These are phyloP conservation scores for Tulasnella sp. DNA, from an alignment of 768 basidiomycete genomes.

Conservation along the genomic window DNA sequence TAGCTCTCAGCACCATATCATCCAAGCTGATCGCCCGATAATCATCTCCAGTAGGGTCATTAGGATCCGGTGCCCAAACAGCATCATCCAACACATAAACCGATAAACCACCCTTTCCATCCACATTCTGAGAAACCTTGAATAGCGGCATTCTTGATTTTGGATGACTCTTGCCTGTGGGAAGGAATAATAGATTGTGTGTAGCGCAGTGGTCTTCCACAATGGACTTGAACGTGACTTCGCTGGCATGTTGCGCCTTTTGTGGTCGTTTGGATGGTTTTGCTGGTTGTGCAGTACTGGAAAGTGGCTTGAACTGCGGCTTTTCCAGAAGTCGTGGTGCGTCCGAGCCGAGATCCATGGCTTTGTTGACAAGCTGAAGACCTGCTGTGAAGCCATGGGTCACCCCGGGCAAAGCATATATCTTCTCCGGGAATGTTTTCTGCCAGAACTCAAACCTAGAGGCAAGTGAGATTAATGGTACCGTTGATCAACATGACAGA, in stretches of 20 bases:
- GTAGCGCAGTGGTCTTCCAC: conserved; percentile 81
- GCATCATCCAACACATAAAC: conserved; percentile 90
- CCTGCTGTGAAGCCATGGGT: conserved; percentile 74
- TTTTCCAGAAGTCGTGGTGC: conserved; percentile 54
- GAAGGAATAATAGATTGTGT: conserved; percentile 81
- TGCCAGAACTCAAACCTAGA: conserved; percentile 65
- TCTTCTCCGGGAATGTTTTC: conserved; percentile 50
- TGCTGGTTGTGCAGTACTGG: conserved; percentile 23
- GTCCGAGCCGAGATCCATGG: conserved; percentile 71
- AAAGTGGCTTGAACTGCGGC: conserved; percentile 40
- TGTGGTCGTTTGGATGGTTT: conserved; percentile 24
- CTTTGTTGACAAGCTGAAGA: conserved; percentile 87
- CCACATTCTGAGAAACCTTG: conserved; percentile 60
- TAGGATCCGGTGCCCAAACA: conserved; percentile 62
- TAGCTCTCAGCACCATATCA: conserved; percentile 59
- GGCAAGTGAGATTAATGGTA: not conserved
- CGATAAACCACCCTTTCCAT: conserved; percentile 75
- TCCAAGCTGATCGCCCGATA: conserved; percentile 74
- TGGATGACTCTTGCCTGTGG: conserved; percentile 73
- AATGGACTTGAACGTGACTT: conserved; percentile 85
- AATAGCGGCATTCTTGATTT: conserved; percentile 80
- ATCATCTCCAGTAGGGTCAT: conserved; percentile 39
- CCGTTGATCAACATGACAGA: conserved; percentile 1
- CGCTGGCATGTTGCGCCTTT: conserved; percentile 29
- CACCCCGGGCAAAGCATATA: conserved; percentile 55